A percentile compares a stretch with the other conserved stretches of the same genome.
phyloP scores from a whole-genome alignment of 345 rosid species.

The Theobroma cacao region DNA sequence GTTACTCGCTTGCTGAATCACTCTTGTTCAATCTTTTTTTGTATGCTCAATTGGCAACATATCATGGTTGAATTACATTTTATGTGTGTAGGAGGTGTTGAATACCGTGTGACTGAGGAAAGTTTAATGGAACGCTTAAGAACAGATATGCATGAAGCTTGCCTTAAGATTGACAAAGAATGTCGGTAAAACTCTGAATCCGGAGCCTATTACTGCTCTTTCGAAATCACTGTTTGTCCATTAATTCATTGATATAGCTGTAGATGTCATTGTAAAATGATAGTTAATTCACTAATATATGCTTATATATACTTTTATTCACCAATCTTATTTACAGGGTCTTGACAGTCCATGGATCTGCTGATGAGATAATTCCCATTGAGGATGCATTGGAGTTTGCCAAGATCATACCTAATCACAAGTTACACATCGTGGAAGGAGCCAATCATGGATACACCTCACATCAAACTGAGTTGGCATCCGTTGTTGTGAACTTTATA shows the following conservation, averaged over 20 bases:
- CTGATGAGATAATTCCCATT: constrained; percentile 47
- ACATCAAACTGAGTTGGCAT: constrained; percentile 54
- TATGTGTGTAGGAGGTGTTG: constrained; percentile 36
- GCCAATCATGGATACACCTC: constrained; percentile 64
- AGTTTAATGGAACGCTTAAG: constrained; percentile 63
- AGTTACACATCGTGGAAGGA: constrained; percentile 53
- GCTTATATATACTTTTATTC: background rate
- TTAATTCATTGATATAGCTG: background rate
- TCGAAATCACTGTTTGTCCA: background rate
- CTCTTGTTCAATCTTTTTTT: background rate
- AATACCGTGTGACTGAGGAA: constrained; percentile 57
- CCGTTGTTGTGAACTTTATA: constrained; percentile 50
- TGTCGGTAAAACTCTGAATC: constrained; percentile 51
- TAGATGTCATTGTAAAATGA: background rate
- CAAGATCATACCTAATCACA: constrained; percentile 68
- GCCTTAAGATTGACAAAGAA: constrained; percentile 53
- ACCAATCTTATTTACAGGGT: constrained; percentile 38
- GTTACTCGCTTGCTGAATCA: background rate
- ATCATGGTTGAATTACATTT: background rate
- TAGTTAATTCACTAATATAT: background rate
- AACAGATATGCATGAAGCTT: constrained; percentile 63
- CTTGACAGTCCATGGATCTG: constrained; percentile 79
- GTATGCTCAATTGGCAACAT: background rate
- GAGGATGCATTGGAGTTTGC: constrained; percentile 69
- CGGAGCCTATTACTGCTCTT: background rate